phyloP scores from a whole-genome alignment of 352 stramenopile species.

The Phytopythium delawarense region DNA sequence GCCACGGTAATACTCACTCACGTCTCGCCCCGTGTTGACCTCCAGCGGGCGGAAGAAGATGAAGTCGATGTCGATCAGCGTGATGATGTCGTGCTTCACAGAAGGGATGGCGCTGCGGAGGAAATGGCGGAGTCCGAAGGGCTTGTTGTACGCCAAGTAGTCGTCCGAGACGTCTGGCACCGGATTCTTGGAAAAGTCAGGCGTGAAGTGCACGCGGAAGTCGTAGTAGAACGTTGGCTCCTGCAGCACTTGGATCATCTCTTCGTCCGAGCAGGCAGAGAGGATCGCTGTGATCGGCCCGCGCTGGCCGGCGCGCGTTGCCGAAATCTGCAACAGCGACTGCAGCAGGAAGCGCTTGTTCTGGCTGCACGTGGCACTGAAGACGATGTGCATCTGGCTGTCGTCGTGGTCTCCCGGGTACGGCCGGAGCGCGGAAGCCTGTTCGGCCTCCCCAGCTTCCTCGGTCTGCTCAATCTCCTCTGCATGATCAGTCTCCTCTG shows the following conservation, averaged over 20 bases:
- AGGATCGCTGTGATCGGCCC: conserved; percentile 50
- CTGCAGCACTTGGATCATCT: conserved; percentile 19
- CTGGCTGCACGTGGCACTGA: conserved; percentile 45
- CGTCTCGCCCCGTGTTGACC: conserved; percentile 33
- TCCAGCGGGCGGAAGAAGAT: conserved; percentile 35
- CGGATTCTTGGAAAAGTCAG: conserved; percentile 31
- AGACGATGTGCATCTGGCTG: conserved; percentile 12
- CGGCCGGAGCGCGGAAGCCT: background rate
- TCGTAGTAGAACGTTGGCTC: conserved; percentile 52
- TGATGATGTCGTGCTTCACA: conserved; percentile 31
- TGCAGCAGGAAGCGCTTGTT: conserved; percentile 27
- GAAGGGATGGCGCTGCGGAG: conserved; percentile 34
- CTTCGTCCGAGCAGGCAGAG: conserved; percentile 27
- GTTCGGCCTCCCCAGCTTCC: no score
- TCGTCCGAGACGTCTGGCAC: conserved; percentile 26
- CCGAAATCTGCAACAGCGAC: conserved; percentile 40
- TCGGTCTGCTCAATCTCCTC: no score
- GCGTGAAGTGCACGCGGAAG: conserved; percentile 46
- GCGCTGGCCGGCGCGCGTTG: conserved; percentile 25
- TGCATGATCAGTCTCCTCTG: no score
- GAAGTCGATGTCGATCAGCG: conserved; percentile 37
- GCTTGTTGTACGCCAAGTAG: conserved; percentile 58
- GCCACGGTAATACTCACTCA: conserved; percentile 41
- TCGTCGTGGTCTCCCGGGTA: conserved; percentile 23
- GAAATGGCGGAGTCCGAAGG: conserved; percentile 46